Base-by-base conservation (phyloP, 805 yeast species). In the Spathaspora sp. region DNA sequence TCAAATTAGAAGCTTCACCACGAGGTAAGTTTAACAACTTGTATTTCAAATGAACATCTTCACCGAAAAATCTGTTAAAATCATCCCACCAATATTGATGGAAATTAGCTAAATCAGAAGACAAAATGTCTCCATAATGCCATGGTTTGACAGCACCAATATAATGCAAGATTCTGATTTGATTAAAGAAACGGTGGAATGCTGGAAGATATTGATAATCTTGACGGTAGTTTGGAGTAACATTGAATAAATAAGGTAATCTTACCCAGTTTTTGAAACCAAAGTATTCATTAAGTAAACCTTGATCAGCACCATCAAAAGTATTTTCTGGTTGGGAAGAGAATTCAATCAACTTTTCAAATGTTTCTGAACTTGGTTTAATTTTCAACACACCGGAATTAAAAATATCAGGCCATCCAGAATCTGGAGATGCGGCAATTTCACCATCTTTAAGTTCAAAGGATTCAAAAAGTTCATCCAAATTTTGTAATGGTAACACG, bases 231-330 rank as follows among this genome's bases (percentile, higher is more conserved):
- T 55, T 55, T 8, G 72, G 72, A 8, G 74, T 69, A n/a, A 69
- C 68, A 52, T 69, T 69, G 58, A 62, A 69, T 45, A 67, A 49
- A 47, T 67, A 69, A 10, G 73, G 73, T 38, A 69, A 60, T 31
- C 59, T 57, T 35, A 59, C 44, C 74, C 74, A 69, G 45, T 63
- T 60, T 14, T 58, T 32, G 47, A 62, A 66, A 52, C 52, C 58
- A 52, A 69, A 69, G 54, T 55, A 65, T 52, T 69, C 72, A 51
- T 69, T 69, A 48, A 69, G 61, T 43, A 69, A 57, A 14, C 74
- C 74, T 51, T 69, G 74, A 57, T 69, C 74, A 4, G 72, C 74
- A 2, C 74, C 74, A 50, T 69, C 74, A 52, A 69, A 69, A 3
- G 69, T 59, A 26, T 53, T 48, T 19, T 57, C 51, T 16, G 42